Evolutionary conservation across 306 rosid species (phyloP), one percentile per base, ranked within the genome.

Genomic region (Prunus davidiana): DNA sequence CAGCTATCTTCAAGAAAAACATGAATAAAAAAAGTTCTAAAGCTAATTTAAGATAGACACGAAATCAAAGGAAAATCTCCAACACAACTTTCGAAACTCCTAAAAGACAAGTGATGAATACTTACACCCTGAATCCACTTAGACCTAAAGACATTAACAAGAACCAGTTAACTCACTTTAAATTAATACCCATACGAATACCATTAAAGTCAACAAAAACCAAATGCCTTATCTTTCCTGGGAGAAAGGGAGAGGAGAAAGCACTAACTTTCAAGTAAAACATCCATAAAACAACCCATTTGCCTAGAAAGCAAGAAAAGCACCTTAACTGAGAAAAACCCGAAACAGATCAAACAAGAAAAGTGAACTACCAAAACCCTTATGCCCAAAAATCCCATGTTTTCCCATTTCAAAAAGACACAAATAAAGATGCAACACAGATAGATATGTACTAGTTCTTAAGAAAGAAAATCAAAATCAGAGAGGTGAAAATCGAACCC

Each of bases 301-400:
- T 34, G n/a, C 62, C 71, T 16, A 76, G 11, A 34, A 47, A 67
- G 63, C 70, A 80, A 75, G 66, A 80, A 69, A 82, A 56, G 76
- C 78, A 46, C 52, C 81, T 11, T 13, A 22, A 34, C 22, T 75
- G 11, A 72, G 50, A 72, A 71, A 28, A 9, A 28, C 47, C 68
- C 69, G 43, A 70, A 71, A 71, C 52, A 56, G 80, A 82, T 72
- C 66, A 73, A 66, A 38, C 55, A 54, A 12, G 69, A 68, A 24
- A 34, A 25, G 10, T 24, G 24, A 49, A 52, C 38, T 27, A 30
- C 7, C 14, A 81, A 91, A 85, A 76, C 87, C 89, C 89, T 81
- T 79, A 71, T 68, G 74, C 47, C 82, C 85, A 73, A 67, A 78
- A 78, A 76, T 76, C 82, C 65, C 76, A 66, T 46, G 72, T 61